A percentile compares a stretch with the other conserved stretches of the same genome.
phyloP scores from a whole-genome alignment of 2,329 filamentous ascomycete genomes.

The Trichothecium roseum region DNA sequence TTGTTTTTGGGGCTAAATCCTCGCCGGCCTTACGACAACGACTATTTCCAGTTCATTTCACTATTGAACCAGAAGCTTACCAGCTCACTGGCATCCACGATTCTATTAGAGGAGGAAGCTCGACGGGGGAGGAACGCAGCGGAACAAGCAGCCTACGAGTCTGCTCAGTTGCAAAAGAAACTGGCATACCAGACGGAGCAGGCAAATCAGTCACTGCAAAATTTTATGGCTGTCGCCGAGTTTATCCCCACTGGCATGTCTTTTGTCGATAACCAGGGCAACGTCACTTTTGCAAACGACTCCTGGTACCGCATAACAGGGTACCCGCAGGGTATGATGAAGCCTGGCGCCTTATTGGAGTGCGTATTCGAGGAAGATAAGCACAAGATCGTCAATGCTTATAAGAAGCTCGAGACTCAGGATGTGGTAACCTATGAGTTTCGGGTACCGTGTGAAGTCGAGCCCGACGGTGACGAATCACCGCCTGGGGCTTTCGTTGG shows the following conservation, averaged over 20 bases:
- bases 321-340: constrained; percentile 22
- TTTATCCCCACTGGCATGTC: constrained; percentile 67
- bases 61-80: constrained; percentile 46
- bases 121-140: constrained; percentile 41
- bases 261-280: constrained; percentile 54
- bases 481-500: constrained; percentile 5
- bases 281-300: constrained; percentile 61
- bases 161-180: constrained; percentile 55
- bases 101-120: constrained; percentile 62
- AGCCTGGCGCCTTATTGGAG: constrained; percentile 26
- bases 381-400: constrained; percentile 26
- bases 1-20: constrained; percentile 63
- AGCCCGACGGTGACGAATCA: constrained; percentile 9
- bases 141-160: constrained; percentile 56
- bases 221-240: constrained; percentile 61
- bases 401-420: constrained; percentile 25
- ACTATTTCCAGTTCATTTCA: constrained; percentile 58
- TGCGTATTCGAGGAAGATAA: constrained; percentile 37
- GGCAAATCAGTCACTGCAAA: constrained; percentile 44
- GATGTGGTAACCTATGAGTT: constrained; percentile 37
- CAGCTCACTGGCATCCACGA: constrained; percentile 59
- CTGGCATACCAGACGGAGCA: constrained; percentile 45
- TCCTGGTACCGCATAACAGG: constrained; percentile 48
- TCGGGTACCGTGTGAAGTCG: constrained; percentile 18
- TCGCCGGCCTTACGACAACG: constrained; percentile 60